Base-by-base conservation (phyloP, 2,329 filamentous ascomycete genomes). In the Phyllosticta citriasiana region DNA sequence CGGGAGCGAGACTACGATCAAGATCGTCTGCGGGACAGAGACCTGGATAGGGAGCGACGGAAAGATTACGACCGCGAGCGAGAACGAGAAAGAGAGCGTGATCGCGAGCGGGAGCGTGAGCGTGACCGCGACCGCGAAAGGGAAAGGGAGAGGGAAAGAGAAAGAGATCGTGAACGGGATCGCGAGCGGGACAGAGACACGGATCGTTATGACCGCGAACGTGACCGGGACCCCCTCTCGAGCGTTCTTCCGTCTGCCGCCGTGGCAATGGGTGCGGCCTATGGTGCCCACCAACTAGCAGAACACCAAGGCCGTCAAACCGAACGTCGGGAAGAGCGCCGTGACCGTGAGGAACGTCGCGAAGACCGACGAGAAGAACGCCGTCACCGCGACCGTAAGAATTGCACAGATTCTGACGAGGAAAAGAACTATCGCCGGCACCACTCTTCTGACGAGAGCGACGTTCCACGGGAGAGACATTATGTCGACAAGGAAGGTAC, bases 401-500 rank as follows among this genome's bases (percentile, higher is more conserved):
- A 61, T 22, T 19, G 55, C 4, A 53, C 52, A 6, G 50, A 57
- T 19, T 56, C 53, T 3, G 72, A 74, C 19, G 70, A 70, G 4
- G 62, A 64, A 10, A 65, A 66, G 12, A 66, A 66, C 14, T 66
- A 67, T 50, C 64, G 67, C 14, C 70, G 70, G 58, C 61, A 64
- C 3, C 60, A 66, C 1, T 71, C 72, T 1, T 70, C 71, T 1
- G 73, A 74, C 40, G 71, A 66, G 14, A 72, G 71, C 55, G 68
- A 72, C 26, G 71, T 72, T 53, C 68, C 63, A 55, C 64, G 64
- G 19, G 61, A 63, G 26, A 69, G 72, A 24, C 71, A 74, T 60
- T 74, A 74, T 52, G 71, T 72, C 26, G 67, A 69, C 33, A 59
- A 56, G 12, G 63, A 64, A 52, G 64, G 63, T 22, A 62, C 60